Evolutionary conservation across 2,329 filamentous ascomycete species (phyloP).

Genomic region (Colletotrichum kahawae): DNA sequence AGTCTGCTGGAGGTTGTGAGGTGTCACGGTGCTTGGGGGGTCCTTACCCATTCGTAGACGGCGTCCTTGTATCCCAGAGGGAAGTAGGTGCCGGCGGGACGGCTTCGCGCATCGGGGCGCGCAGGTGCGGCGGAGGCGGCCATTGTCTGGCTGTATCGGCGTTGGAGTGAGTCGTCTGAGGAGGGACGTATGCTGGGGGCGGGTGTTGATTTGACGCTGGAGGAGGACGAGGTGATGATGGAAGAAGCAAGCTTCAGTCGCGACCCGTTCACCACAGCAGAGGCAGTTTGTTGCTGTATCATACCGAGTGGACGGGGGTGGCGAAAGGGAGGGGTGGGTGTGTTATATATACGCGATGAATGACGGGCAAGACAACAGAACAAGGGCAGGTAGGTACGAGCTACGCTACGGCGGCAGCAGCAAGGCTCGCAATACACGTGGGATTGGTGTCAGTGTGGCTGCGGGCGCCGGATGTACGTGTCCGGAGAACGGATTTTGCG

Average conservation of each 20-base stretch:
- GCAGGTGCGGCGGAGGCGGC: conserved; percentile 10
- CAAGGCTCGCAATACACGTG: neutral
- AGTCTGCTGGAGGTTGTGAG: neutral
- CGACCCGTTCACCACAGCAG: conserved; percentile 45
- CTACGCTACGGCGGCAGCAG: neutral
- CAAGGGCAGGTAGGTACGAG: neutral
- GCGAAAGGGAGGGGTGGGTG: conserved; percentile 6
- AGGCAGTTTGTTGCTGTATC: conserved; percentile 48
- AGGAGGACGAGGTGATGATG: conserved; percentile 15
- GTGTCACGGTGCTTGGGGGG: neutral
- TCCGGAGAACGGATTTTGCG: conserved; percentile 5
- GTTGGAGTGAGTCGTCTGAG: conserved; percentile 6
- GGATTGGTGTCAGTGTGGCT: conserved; percentile 6
- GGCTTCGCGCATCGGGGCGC: conserved; percentile 13
- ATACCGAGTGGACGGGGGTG: conserved; percentile 38
- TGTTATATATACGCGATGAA: conserved; percentile 23
- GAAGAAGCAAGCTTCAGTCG: conserved; percentile 38
- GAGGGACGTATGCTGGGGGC: conserved; percentile 1
- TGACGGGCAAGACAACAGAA: neutral
- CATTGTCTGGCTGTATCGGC: conserved; percentile 21
- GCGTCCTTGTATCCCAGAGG: conserved; percentile 92
- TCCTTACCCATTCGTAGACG: conserved; percentile 84
- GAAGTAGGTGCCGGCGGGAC: conserved; percentile 60
- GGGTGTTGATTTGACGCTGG: neutral
- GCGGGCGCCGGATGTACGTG: neutral